A percentile compares a stretch with the other conserved stretches of the same genome.
Conservation (phyloP, 169 alveolate species). For the Plasmodium coatneyi region DNA sequence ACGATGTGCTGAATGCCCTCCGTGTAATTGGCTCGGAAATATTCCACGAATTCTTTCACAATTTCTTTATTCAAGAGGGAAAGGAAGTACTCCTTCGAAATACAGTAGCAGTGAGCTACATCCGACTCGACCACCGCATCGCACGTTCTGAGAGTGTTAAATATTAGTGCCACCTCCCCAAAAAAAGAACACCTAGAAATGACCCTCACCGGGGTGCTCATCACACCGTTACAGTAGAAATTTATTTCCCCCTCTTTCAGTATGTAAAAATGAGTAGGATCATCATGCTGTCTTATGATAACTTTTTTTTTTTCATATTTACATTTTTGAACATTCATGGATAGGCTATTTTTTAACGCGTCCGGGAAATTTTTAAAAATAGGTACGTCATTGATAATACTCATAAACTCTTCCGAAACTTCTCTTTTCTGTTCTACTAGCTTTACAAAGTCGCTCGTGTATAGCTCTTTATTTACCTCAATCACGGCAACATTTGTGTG, state of each 20-base stretch:
- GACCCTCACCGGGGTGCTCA: conserved; percentile 26
- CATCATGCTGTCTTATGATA: conserved; percentile 76
- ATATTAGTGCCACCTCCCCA: conserved; percentile 67
- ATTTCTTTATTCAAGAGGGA: conserved; percentile 46
- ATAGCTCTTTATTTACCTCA: conserved; percentile 17
- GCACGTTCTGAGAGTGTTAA: conserved; percentile 64
- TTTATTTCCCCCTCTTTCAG: conserved; percentile 50
- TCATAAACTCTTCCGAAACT: conserved; percentile 45
- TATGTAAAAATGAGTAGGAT: conserved; percentile 38
- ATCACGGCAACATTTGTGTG: conserved; percentile 55
- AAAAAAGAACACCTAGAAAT: conserved; percentile 23
- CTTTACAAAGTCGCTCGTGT: conserved; percentile 25
- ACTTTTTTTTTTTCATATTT: conserved; percentile 35
- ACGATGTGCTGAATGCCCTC: conserved; percentile 13
- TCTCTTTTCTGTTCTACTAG: conserved; percentile 32
- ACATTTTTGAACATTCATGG: conserved; percentile 44
- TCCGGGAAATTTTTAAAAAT: conserved; percentile 55
- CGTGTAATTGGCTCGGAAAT: conserved; percentile 4
- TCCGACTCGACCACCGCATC: conserved; percentile 55
- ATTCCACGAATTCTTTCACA: conserved; percentile 35
- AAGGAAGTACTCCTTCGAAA: conserved; percentile 38
- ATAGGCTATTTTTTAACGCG: conserved; percentile 29
- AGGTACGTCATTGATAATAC: conserved; percentile 34
- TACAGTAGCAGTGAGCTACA: conserved; percentile 40
- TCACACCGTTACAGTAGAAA: conserved; percentile 19